Conservation (phyloP, 2,329 filamentous ascomycete genomes). For the Trichoderma sp. region DNA sequence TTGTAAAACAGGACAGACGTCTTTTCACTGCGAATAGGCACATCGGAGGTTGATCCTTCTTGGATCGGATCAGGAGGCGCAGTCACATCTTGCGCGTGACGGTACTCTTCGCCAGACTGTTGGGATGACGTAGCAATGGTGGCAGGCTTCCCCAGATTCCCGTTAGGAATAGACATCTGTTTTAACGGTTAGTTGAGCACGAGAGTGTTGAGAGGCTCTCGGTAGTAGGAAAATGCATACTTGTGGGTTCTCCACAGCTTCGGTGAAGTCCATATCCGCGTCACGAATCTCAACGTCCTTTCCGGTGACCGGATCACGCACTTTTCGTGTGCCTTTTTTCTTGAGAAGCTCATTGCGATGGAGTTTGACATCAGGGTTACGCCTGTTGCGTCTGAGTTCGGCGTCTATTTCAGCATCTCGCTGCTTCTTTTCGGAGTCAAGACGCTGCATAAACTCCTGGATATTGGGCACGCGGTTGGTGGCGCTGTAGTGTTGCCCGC, state of each 20-base stretch:
- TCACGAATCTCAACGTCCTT: conserved; percentile 83
- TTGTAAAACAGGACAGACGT: conserved; percentile 96
- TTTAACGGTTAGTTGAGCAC: neutral
- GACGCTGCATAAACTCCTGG: conserved; percentile 72
- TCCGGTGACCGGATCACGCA: conserved; percentile 86
- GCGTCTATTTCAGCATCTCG: conserved; percentile 70
- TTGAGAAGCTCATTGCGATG: conserved; percentile 42
- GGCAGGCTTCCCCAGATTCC: conserved; percentile 74
- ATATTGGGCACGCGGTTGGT: conserved; percentile 84
- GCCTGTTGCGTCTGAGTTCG: conserved; percentile 40
- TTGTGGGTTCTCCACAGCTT: conserved; percentile 67
- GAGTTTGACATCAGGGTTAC: conserved; percentile 38
- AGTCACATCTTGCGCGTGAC: conserved; percentile 79
- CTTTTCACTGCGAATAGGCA: conserved; percentile 93
- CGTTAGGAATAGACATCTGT: conserved; percentile 81
- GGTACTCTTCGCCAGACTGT: conserved; percentile 77
- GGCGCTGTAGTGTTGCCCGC: conserved; percentile 72
- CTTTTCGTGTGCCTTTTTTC: conserved; percentile 58
- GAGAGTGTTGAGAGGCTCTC: neutral
- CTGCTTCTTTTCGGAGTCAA: conserved; percentile 75
- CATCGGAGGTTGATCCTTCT: conserved; percentile 80
- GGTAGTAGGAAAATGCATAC: conserved; percentile 37
- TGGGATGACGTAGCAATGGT: conserved; percentile 66
- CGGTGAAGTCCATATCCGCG: conserved; percentile 65
- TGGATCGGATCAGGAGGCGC: conserved; percentile 85